Conservation (phyloP, 371 early-diverging fungal genomes). For the Circinella minor region DNA sequence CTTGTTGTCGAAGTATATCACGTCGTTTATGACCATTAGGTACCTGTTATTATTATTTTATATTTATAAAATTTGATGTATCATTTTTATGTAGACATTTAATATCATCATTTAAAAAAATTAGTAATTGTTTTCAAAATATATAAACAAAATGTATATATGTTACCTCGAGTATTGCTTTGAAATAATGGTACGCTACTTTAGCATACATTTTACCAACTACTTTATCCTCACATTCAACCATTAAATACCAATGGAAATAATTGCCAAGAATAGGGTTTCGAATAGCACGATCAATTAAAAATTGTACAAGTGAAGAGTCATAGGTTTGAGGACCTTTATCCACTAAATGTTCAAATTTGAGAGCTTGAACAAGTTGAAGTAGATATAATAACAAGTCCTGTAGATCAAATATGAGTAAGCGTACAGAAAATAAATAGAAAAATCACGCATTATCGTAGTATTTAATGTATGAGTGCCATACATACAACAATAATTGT, state of each 20-base stretch:
- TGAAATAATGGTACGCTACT: slow-evolving; percentile 80
- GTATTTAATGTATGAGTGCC: background rate
- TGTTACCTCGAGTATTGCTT: slow-evolving; percentile 64
- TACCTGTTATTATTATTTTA: too few species aligned
- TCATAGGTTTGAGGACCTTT: slow-evolving; percentile 51
- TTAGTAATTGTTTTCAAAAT: background rate
- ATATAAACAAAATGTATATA: too few species aligned
- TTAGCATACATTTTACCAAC: slow-evolving; percentile 87
- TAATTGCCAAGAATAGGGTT: slow-evolving; percentile 88
- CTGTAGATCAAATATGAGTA: slow-evolving; percentile 36
- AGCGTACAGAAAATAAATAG: too few species aligned
- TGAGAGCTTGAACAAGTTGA: slow-evolving; percentile 97
- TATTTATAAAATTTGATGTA: background rate
- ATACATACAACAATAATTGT: background rate
- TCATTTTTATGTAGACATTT: background rate
- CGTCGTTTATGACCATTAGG: slow-evolving; percentile 71
- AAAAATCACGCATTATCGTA: too few species aligned
- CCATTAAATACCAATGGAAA: slow-evolving; percentile 96
- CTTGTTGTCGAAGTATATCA: slow-evolving; percentile 80
- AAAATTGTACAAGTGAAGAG: slow-evolving; percentile 85
- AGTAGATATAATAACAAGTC: slow-evolving; percentile 89
- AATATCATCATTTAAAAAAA: background rate
- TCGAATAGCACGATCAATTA: slow-evolving; percentile 81
- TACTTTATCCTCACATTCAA: slow-evolving; percentile 76
- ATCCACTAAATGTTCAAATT: slow-evolving; percentile 77